A percentile compares a stretch with the other conserved stretches of the same genome.
Conservation (phyloP, 306 rosid species). For the Erythrophleum fordii region DNA sequence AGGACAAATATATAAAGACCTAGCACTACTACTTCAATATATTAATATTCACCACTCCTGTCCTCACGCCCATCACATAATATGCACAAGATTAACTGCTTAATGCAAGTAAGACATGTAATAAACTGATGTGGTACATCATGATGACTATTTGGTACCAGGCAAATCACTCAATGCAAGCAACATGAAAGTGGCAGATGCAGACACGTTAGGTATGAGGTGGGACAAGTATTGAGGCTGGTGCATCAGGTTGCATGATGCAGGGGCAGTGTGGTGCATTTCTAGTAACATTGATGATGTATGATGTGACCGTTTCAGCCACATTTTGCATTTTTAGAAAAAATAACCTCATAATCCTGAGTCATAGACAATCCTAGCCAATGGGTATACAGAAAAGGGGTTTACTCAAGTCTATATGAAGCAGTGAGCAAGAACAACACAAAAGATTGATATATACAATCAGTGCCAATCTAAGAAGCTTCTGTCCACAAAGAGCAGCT, state of each 20-base stretch:
- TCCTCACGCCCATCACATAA: background rate
- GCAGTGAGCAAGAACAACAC: background rate
- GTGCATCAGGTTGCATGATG: background rate
- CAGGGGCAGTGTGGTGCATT: background rate
- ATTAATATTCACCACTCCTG: background rate
- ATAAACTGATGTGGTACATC: background rate
- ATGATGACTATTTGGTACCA: background rate
- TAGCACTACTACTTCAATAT: background rate
- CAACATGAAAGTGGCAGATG: background rate
- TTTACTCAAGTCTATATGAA: background rate
- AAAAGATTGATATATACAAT: background rate
- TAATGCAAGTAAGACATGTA: background rate
- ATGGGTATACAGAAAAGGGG: background rate
- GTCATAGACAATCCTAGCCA: background rate
- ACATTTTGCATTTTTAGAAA: background rate
- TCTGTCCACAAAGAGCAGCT: background rate
- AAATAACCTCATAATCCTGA: background rate
- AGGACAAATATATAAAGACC: background rate
- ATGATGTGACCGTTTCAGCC: background rate
- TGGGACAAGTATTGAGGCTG: background rate
- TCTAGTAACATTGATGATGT: background rate
- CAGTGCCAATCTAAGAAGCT: background rate
- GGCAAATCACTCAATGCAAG: background rate
- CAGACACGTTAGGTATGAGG: background rate
- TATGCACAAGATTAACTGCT: background rate